phyloP scores from a whole-genome alignment of 495 filamentous ascomycete species.

The Hypomontagnella submonticulosa region DNA sequence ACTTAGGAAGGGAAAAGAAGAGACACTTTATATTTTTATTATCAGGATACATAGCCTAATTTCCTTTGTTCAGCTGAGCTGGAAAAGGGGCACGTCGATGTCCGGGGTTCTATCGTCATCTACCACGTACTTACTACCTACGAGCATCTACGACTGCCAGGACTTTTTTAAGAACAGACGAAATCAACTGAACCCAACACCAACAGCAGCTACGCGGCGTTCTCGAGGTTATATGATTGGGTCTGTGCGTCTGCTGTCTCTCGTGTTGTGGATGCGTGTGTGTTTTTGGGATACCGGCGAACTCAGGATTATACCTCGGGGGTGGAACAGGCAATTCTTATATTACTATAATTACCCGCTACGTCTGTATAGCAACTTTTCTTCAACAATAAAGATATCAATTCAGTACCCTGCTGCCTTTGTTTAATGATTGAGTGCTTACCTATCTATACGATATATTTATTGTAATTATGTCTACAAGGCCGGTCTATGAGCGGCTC shows the following conservation, averaged over 20 bases:
- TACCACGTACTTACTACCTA: too few species aligned
- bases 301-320: constrained; percentile 42
- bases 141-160: constrained; percentile 27
- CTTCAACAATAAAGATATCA: constrained; percentile 23
- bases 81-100: constrained; percentile 27
- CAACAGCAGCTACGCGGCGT: constrained; percentile 24
- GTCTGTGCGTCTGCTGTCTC: background rate
- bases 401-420: background rate
- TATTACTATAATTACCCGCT: constrained; percentile 26
- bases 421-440: background rate
- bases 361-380: constrained; percentile 29
- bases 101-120: constrained; percentile 4
- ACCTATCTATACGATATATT: background rate
- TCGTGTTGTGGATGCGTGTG: background rate
- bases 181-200: constrained; percentile 26
- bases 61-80: constrained; percentile 51
- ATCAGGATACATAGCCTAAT: constrained; percentile 42
- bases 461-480: background rate
- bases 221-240: constrained; percentile 39
- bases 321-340: constrained; percentile 21
- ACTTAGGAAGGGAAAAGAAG: background rate
- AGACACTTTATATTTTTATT: constrained; percentile 12
- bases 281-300: constrained; percentile 33
- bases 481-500: background rate
- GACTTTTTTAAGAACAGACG: constrained; percentile 16